These are phyloP conservation scores for Ophiostoma ips DNA, from an alignment of 2,329 filamentous ascomycete genomes.

Conservation along the genomic window DNA sequence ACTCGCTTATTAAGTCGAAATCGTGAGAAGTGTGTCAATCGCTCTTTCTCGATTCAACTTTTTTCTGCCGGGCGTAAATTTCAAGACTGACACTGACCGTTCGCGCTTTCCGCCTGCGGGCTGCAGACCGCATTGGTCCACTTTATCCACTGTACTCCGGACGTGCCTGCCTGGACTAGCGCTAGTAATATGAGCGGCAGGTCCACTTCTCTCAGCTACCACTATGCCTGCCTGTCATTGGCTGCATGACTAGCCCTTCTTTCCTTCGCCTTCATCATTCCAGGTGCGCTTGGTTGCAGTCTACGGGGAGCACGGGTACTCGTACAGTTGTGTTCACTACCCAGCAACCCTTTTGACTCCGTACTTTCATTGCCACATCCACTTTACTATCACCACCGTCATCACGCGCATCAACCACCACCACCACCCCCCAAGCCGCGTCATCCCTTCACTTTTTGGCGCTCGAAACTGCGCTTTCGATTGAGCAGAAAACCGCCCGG, in stretches of 20 bases:
- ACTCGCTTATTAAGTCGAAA: neutral
- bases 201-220: neutral
- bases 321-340: neutral
- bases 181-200: neutral
- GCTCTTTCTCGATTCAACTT: constrained; percentile 2
- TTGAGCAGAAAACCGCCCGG: too few relatives aligned
- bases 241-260: neutral
- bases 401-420: neutral
- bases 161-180: too few relatives aligned
- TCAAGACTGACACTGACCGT: neutral
- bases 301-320: too few relatives aligned
- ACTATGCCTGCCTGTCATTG: constrained; percentile 2
- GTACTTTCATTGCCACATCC: constrained; percentile 1
- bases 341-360: neutral
- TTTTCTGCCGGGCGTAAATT: constrained; percentile 8
- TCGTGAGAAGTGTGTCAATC: neutral
- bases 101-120: constrained; percentile 4
- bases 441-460: neutral
- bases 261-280: neutral
- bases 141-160: neutral
- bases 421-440: neutral
- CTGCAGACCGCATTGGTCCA: neutral
- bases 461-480: neutral
- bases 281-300: neutral
- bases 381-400: constrained; percentile 1